phyloP scores from a whole-genome alignment of 495 filamentous ascomycete species.

The Lasiosphaeria miniovina region DNA sequence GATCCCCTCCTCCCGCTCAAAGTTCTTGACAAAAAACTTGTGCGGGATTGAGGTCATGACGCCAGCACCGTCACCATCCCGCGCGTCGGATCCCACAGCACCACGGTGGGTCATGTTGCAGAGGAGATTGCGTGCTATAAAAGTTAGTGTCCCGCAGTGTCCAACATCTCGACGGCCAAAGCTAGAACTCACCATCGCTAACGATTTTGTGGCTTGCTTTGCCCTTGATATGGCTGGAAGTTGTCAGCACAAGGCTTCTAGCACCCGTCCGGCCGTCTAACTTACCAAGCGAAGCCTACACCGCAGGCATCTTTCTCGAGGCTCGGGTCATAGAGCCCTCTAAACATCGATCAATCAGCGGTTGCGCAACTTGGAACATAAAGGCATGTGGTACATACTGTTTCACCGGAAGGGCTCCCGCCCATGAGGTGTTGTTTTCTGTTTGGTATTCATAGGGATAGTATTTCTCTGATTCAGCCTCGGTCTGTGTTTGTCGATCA shows the following conservation, averaged over 20 bases:
- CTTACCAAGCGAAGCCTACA: conserved; percentile 98
- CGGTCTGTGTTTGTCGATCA: conserved; percentile 52
- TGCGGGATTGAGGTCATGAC: conserved; percentile 99
- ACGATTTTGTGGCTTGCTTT: conserved; percentile 97
- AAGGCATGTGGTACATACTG: conserved; percentile 52
- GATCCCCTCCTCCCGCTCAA: conserved; percentile 82
- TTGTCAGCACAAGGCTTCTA: conserved; percentile 9
- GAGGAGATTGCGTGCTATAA: conserved; percentile 78
- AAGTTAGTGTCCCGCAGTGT: conserved; percentile 13
- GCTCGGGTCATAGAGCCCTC: conserved; percentile 90
- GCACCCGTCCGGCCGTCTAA: conserved; percentile 13
- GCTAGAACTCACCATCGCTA: conserved; percentile 79
- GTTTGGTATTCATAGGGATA: conserved; percentile 79
- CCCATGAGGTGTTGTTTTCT: conserved; percentile 90
- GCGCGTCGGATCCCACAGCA: conserved; percentile 94
- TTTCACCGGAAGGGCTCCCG: conserved; percentile 89
- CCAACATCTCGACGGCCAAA: not conserved
- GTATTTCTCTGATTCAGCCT: conserved; percentile 51
- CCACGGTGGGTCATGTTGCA: conserved; percentile 99
- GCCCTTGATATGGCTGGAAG: conserved; percentile 88
- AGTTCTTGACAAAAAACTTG: conserved; percentile 98
- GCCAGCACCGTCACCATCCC: conserved; percentile 96
- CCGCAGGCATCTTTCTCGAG: conserved; percentile 99
- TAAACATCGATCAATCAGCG: conserved; percentile 20
- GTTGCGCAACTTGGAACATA: not conserved